Evolutionary conservation across 1,284 basidiomycete species (phyloP), one percentile per base, ranked within the genome.

Genomic region (Heterobasidion parviporum): DNA sequence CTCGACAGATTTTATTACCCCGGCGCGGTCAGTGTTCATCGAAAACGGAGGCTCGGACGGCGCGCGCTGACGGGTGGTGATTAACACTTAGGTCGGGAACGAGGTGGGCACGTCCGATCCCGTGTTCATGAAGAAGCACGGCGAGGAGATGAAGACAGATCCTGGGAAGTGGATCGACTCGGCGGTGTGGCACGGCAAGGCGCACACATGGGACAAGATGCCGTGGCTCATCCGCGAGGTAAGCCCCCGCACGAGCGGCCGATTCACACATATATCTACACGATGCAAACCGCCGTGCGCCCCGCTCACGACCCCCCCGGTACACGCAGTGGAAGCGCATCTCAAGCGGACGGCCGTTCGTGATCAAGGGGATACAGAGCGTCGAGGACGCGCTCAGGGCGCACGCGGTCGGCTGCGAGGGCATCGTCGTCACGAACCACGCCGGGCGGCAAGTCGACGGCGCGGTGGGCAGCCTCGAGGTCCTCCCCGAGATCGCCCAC

Each of bases 401-500:
- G 3, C 65, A 74, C 34, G 74, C 81, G 34, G 57, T 74, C 15
- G 81, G 82, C 0, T 80, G 78, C 60, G 80, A 82, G 59, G 82
- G 79, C 12, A 79, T 85, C 57, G 77, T 83, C 16, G 80, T 78
- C 26, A 77, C 74, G 36, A 84, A 84, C 63, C 82, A 86, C 61
- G 82, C 80, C 6, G 82, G 80, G 1, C 66, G 82, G 45, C 82
- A 83, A 67, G 79, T 83, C 43, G 81, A 83, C 62, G 80, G 80
- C 34, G 80, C 80, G 1, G 73, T 82, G 2, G 78, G 72, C 2
- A 78, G 76, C 56, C 63, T 84, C 38, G 80, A 82, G 55, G 71
- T 76, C 6, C 69, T 83, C 12, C 77, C 79, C 35, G 78, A 78
- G 54, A 79, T 81, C 58, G 75, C 73, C 5, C 72, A 76, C 46